Evolutionary conservation across 768 basidiomycete species (phyloP), one percentile per base, ranked within the genome.

Genomic region (Candolleomyces eurysporus): DNA sequence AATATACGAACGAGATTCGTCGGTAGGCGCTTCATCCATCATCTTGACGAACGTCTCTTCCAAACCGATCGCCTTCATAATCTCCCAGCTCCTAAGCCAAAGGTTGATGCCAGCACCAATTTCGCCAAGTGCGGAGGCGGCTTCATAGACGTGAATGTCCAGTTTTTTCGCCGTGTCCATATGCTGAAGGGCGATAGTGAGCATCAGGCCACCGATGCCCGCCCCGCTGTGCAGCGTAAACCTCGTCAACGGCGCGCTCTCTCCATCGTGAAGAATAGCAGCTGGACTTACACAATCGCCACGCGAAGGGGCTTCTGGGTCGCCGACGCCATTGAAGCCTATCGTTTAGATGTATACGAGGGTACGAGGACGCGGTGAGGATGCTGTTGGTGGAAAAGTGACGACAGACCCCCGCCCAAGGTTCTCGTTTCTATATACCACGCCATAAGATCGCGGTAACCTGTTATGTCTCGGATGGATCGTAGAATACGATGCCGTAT

Each of bases 21-120:
- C 57, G 31, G 64, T 64, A 7, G 64, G 64, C 32, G 55, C 17
- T 14, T 63, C 60, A 32, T 63, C 58, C 52, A 64, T 63, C 51
- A 59, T 43, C 36, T 59, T 60, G 19, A 57, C 36, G 13, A 67
- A 57, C 17, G 60, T 63, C 8, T 59, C 60, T 21, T 59, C 57
- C 21, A 67, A 26, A 56, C 61, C 64, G 16, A 67, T 61, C 13
- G 54, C 49, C 39, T 61, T 61, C 56, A 65, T 19, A 13, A 67
- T 63, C n/a, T 63, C 54, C 62, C 59, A 60, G 19, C 64, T 65
- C 21, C 60, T 59, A 4, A 73, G 40, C 73, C 74, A 81, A 5
- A 80, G 63, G 2, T 68, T 71, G 48, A 83, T 75, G 0, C 81
- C 81, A 21, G 80, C 81, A 8, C 82, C 81, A 48, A 79, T 69